Conservation (phyloP, 495 filamentous ascomycete species). For the Penicillium pancosmium region DNA sequence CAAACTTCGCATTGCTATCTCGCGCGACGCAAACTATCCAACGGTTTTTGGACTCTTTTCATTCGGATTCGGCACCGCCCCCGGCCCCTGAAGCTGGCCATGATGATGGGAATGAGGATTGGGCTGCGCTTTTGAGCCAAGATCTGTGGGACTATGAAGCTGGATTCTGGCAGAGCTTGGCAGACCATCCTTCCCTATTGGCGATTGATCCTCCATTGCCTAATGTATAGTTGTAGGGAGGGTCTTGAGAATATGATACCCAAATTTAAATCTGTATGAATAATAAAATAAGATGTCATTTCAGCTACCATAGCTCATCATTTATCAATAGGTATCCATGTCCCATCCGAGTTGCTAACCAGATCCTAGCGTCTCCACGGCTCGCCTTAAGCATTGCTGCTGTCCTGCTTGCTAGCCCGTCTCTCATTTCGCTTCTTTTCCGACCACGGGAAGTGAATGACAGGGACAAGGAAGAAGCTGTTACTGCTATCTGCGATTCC, state of each 20-base stretch:
- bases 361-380: too few relatives aligned
- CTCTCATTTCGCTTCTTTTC: slow-evolving; percentile 6
- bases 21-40: slow-evolving; percentile 37
- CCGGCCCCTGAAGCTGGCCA: slow-evolving; percentile 6
- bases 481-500: slow-evolving; percentile 79
- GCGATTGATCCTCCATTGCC: slow-evolving; percentile 29
- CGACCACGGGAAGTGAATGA: slow-evolving; percentile 92
- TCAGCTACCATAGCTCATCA: too few relatives aligned
- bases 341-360: too few relatives aligned
- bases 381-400: neutral
- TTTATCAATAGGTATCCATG: neutral
- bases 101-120: slow-evolving; percentile 28
- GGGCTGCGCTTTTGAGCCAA: slow-evolving; percentile 32
- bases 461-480: slow-evolving; percentile 88
- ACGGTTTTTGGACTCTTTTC: slow-evolving; percentile 34
- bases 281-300: too few relatives aligned
- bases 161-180: slow-evolving; percentile 37
- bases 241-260: slow-evolving; percentile 4
- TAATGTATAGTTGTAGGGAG: slow-evolving; percentile 9
- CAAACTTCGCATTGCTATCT: slow-evolving; percentile 37
- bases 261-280: neutral
- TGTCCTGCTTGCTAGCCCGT: neutral
- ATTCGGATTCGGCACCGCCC: slow-evolving; percentile 20
- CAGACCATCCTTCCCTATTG: slow-evolving; percentile 36
- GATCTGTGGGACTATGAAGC: slow-evolving; percentile 39